Conservation (phyloP, 2,329 filamentous ascomycete species). For the Aspergillus oerlinghausenensis region DNA sequence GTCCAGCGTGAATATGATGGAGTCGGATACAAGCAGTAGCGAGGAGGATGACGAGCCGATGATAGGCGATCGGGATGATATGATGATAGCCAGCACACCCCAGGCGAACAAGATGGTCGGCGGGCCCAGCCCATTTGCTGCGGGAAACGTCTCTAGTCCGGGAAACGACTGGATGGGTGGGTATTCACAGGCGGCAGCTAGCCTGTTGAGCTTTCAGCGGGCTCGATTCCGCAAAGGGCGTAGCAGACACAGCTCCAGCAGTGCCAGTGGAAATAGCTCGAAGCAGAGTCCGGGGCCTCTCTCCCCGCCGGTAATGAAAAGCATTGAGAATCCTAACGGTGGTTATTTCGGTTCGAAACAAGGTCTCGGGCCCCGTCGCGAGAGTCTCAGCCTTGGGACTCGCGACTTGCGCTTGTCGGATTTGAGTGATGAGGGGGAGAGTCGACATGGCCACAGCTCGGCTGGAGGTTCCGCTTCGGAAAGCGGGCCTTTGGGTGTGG, state of each 20-base stretch:
- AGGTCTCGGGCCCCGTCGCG: conserved; percentile 59
- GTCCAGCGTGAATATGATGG: conserved; percentile 73
- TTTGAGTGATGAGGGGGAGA: conserved; percentile 74
- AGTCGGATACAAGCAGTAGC: conserved; percentile 71
- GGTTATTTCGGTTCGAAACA: conserved; percentile 53
- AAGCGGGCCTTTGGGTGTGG: conserved; percentile 66
- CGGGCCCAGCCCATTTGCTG: conserved; percentile 42
- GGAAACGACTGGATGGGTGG: conserved; percentile 60
- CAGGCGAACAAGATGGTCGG: conserved; percentile 61
- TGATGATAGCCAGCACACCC: conserved; percentile 71
- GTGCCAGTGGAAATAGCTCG: conserved; percentile 65
- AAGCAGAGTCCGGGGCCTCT: conserved; percentile 66
- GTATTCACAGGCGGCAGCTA: conserved; percentile 65
- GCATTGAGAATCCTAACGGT: conserved; percentile 48
- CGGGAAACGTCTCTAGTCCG: conserved; percentile 47
- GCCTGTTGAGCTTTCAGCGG: conserved; percentile 73
- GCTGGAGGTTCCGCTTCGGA: conserved; percentile 31
- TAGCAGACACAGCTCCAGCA: conserved; percentile 63
- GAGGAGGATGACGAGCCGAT: conserved; percentile 59
- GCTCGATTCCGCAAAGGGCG: conserved; percentile 54
- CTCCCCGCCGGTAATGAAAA: conserved; percentile 66
- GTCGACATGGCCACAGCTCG: conserved; percentile 31
- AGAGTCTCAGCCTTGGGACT: conserved; percentile 86
- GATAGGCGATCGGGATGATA: conserved; percentile 68
- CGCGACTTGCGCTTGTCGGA: conserved; percentile 79